A percentile compares a stretch with the other conserved stretches of the same genome.
Conservation (phyloP, 306 rosid species). For the Delonix regia region DNA sequence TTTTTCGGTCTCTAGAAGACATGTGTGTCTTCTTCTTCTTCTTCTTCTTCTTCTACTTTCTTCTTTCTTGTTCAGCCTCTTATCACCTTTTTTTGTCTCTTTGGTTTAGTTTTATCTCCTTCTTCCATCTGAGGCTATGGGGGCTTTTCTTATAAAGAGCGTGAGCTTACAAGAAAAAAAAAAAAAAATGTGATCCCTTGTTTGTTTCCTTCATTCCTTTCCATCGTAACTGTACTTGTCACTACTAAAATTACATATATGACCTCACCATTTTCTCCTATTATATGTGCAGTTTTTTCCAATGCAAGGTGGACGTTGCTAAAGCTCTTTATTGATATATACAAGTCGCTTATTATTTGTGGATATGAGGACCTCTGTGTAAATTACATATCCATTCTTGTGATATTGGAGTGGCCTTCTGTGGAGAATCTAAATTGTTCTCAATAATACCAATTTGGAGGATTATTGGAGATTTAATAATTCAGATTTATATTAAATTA, state of each 20-base stretch:
- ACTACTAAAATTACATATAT: slow-evolving; percentile 39
- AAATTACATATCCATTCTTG: background rate
- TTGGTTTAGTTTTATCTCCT: slow-evolving; percentile 21
- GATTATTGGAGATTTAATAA: no score
- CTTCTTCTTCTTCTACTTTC: slow-evolving; percentile 24
- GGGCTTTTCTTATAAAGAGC: slow-evolving; percentile 31
- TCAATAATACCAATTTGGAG: no score
- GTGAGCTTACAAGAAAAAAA: slow-evolving; percentile 31
- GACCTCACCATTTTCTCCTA: slow-evolving; percentile 29
- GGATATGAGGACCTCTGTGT: background rate
- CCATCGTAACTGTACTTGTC: slow-evolving; percentile 38
- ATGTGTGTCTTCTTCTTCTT: no score
- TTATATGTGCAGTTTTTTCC: background rate
- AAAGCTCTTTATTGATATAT: background rate
- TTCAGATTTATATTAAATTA: no score
- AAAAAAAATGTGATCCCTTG: slow-evolving; percentile 29
- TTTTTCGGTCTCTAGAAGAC: slow-evolving; percentile 56
- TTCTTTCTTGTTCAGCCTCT: slow-evolving; percentile 32
- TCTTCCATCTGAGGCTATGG: slow-evolving; percentile 9
- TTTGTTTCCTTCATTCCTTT: slow-evolving; percentile 45
- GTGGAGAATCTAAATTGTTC: background rate
- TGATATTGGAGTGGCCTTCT: background rate
- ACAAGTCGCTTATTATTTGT: background rate
- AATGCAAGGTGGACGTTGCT: background rate
- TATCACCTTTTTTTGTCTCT: slow-evolving; percentile 13